Evolutionary conservation across 257 asterid genomes (phyloP).

Genomic region (Gardenia jasminoides): DNA sequence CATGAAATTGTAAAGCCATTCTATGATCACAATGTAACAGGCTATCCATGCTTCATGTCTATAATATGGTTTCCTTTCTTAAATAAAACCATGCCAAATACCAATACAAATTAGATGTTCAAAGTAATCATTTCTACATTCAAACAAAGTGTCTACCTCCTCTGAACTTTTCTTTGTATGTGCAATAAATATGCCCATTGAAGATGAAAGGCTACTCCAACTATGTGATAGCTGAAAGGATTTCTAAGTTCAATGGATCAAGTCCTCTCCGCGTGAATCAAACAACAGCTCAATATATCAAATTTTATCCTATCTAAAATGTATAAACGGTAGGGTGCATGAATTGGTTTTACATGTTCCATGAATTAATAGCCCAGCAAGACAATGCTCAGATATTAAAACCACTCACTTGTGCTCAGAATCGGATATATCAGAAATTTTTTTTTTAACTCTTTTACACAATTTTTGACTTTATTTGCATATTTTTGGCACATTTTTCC

Average conservation of each 20-base stretch:
- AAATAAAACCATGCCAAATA: not conserved
- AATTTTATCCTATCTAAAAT: not conserved
- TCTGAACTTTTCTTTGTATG: too few relatives aligned
- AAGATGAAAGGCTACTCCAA: not conserved
- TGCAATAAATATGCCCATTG: not conserved
- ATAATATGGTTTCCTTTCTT: not conserved
- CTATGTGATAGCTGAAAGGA: not conserved
- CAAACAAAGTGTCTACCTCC: too few relatives aligned
- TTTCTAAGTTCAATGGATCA: not conserved
- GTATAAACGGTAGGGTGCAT: too few relatives aligned
- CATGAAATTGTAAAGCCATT: not conserved
- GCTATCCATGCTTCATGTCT: not conserved
- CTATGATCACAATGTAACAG: not conserved
- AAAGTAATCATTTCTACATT: not conserved
- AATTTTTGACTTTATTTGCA: not conserved
- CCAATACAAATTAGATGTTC: not conserved
- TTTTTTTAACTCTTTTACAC: not conserved
- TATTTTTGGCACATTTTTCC: not conserved
- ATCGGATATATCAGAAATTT: not conserved
- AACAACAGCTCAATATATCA: not conserved
- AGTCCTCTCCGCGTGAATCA: not conserved
- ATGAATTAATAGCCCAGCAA: not conserved
- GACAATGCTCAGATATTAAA: not conserved
- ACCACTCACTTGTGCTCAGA: not conserved
- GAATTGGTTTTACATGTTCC: not conserved